Evolutionary conservation across 176 grass and related monocot genomes (phyloP), one percentile per base, ranked within the genome.

Genomic region (Pharus latifolius): DNA sequence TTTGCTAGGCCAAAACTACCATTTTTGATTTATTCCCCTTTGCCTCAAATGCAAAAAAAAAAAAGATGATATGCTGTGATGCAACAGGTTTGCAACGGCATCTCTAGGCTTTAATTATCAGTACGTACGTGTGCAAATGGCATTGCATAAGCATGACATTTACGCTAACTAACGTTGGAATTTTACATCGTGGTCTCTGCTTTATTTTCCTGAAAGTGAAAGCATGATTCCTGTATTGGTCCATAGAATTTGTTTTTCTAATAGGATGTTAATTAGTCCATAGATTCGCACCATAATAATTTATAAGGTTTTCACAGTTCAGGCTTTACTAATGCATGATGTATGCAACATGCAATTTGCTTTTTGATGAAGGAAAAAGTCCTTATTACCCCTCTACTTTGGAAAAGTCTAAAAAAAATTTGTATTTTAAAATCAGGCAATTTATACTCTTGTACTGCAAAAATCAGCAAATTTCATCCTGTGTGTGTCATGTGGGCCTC

Each of bases 81-180:
- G 60, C 31, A 51, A 18, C 13, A 35, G 9, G 40, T 63, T 55
- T 62, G 66, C 51, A 49, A 49, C 43, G 57, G 10, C 24, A 52
- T 44, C 53, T 58, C 29, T 70, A 15, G 49, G 62, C 81, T 49
- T 15, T n/a, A n/a, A n/a, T n/a, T 57, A 6, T 57, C 66, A 56
- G 48, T 80, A 76, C 70, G 48, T 80, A 76, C 70, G 57, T 75
- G 64, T 65, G 65, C 64, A 76, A 34, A 85, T 70, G 24, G 18
- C 32, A 4, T 55, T 43, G 49, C 70, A 55, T 35, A 50, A 57
- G 45, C 42, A 64, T 57, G 47, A 59, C 31, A 23, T 35, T 23
- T 67, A 84, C 57, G 5, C 1, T 37, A 57, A 62, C 38, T 30
- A 57, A 33, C 49, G 66, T 56, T 50, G 44, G 0, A 67, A 67